Evolutionary conservation across 2,329 filamentous ascomycete species (phyloP).

Genomic region (Hypoxylon sp.): DNA sequence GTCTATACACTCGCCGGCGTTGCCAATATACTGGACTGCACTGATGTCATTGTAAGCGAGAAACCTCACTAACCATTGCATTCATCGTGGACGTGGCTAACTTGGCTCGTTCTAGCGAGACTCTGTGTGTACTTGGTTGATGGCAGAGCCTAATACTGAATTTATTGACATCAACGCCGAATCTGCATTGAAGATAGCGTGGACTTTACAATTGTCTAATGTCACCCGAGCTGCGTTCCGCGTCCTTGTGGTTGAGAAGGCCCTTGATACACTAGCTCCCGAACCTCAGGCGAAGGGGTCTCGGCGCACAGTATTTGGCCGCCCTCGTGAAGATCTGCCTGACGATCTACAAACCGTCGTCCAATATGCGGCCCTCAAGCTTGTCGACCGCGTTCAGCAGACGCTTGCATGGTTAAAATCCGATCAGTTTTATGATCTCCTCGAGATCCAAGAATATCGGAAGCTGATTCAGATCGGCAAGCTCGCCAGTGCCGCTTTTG

Average conservation of each 20-base stretch:
- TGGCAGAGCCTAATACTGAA: slow-evolving; percentile 65
- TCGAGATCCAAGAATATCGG: slow-evolving; percentile 43
- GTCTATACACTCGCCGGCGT: slow-evolving; percentile 77
- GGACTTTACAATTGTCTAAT: slow-evolving; percentile 60
- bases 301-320: slow-evolving; percentile 61
- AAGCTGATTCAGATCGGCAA: slow-evolving; percentile 20
- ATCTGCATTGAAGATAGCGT: slow-evolving; percentile 70
- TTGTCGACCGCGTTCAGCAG: slow-evolving; percentile 45
- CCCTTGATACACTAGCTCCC: slow-evolving; percentile 50
- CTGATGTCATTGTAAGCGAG: slow-evolving; percentile 59
- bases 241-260: slow-evolving; percentile 74
- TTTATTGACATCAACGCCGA: slow-evolving; percentile 77
- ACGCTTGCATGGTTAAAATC: slow-evolving; percentile 34
- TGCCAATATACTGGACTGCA: slow-evolving; percentile 71
- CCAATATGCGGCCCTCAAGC: slow-evolving; percentile 47
- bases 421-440: slow-evolving; percentile 51
- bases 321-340: slow-evolving; percentile 56
- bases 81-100: slow-evolving; percentile 10
- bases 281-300: not conserved
- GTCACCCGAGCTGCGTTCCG: slow-evolving; percentile 67
- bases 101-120: slow-evolving; percentile 56
- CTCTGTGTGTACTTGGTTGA: slow-evolving; percentile 71
- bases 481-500: not conserved
- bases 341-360: slow-evolving; percentile 54
- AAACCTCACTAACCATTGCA: not conserved